Evolutionary conservation across 1,139 yeast species (phyloP).

Genomic region (Kurtzmaniella quercitrusa): DNA sequence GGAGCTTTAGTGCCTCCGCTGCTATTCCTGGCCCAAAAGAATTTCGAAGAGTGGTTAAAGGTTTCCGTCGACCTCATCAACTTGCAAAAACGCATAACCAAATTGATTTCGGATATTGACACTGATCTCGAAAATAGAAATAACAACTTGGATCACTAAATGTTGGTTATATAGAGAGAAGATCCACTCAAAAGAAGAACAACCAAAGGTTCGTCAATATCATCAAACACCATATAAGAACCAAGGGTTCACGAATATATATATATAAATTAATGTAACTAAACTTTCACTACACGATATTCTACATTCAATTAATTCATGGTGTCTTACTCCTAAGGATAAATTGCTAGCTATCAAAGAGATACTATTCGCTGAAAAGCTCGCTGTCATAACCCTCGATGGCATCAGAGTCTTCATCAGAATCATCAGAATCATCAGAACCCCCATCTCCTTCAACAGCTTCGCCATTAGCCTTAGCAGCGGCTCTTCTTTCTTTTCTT

Average conservation of each 20-base stretch:
- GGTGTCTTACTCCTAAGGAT: too few species aligned
- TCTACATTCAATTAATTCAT: too few species aligned
- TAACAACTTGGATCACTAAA: too few species aligned
- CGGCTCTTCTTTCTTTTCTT: conserved; percentile 63
- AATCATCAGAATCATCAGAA: conserved; percentile 15
- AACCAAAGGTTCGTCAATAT: too few species aligned
- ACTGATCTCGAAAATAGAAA: not conserved
- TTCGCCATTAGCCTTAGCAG: conserved; percentile 10
- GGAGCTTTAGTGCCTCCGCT: conserved; percentile 47
- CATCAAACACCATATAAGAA: too few species aligned
- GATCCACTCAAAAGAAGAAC: too few species aligned
- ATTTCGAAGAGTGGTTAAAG: conserved; percentile 29
- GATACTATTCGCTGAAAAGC: conserved; percentile 1
- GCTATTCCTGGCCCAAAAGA: conserved; percentile 35
- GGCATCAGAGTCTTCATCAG: conserved; percentile 25
- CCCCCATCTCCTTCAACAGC: conserved; percentile 20
- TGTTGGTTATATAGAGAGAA: too few species aligned
- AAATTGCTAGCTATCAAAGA: not conserved
- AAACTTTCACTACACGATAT: not conserved
- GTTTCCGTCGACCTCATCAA: conserved; percentile 25
- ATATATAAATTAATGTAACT: too few species aligned
- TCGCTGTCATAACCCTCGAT: conserved; percentile 47
- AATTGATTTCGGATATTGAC: conserved; percentile 7
- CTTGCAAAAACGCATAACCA: conserved; percentile 19
- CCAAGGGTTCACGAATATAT: too few species aligned